Base-by-base conservation (phyloP, 1,284 basidiomycete species). In the Austroboletus novae-zelandiae region DNA sequence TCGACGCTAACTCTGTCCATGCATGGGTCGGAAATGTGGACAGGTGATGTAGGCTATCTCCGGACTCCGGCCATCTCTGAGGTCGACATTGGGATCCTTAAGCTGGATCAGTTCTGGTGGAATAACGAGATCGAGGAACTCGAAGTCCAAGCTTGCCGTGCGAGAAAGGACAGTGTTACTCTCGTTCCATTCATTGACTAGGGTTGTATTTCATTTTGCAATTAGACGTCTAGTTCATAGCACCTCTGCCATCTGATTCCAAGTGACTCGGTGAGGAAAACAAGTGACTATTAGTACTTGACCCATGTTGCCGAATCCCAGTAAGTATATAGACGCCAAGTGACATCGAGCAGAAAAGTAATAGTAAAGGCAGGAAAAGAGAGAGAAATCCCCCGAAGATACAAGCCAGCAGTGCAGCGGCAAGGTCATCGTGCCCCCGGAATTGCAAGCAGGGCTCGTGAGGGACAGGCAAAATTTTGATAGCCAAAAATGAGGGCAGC, bases 401-500 rank as follows among this genome's bases (percentile, higher is more conserved):
- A n/a, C n/a, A n/a, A n/a, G n/a, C n/a, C n/a, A n/a, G n/a, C n/a
- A n/a, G n/a, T n/a, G n/a, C n/a, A n/a, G n/a, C n/a, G n/a, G n/a
- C n/a, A n/a, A n/a, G n/a, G n/a, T n/a, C n/a, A n/a, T n/a, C n/a
- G n/a, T n/a, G n/a, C n/a, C n/a, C n/a, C n/a, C n/a, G n/a, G n/a
- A n/a, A n/a, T n/a, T n/a, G n/a, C n/a, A n/a, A n/a, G n/a, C n/a
- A n/a, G n/a, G 68, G 66, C 67, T 67, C 63, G 2, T 52, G 2
- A n/a, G 35, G 49, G 29, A 46, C 60, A 57, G 51, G 34, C 62
- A 67, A 64, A 64, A 64, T 68, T 66, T 67, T 53, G 51, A 64
- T 64, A 64, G 68, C 62, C 62, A 66, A 46, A 66, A 3, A 65
- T 66, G 57, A 59, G 55, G 54, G 62, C 62, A 52, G 66, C 65